Conservation (phyloP, 2,329 filamentous ascomycete species). For the Blastomyces percursus region DNA sequence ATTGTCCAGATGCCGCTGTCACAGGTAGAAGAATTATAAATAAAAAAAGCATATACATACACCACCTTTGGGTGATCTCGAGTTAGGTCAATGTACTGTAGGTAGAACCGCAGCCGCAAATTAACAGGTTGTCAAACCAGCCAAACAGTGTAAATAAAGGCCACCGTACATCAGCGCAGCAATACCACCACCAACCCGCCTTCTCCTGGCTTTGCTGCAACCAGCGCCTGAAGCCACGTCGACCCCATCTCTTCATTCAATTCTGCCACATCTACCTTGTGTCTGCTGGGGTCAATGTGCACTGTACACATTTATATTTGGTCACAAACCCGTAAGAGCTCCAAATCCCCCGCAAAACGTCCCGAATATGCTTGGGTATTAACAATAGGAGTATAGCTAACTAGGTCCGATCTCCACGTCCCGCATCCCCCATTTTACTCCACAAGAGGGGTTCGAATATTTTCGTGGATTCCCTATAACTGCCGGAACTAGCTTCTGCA, state of each 20-base stretch:
- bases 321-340: background rate
- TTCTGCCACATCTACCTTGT: background rate
- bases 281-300: background rate
- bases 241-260: background rate
- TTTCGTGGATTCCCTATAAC: background rate
- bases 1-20: no score
- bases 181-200: background rate
- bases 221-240: background rate
- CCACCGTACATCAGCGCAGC: constrained; percentile 7
- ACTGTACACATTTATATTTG: background rate
- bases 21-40: background rate
- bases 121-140: background rate
- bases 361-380: constrained; percentile 2
- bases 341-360: background rate
- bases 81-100: no score
- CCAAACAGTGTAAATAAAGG: constrained; percentile 5
- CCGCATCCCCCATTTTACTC: background rate
- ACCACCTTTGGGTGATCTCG: no score
- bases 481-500: background rate
- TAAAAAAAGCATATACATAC: background rate
- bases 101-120: background rate
- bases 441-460: background rate
- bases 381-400: background rate
- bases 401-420: background rate
- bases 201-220: background rate